Conservation (phyloP, 208 protist genomes). For the Leishmania arabica region DNA sequence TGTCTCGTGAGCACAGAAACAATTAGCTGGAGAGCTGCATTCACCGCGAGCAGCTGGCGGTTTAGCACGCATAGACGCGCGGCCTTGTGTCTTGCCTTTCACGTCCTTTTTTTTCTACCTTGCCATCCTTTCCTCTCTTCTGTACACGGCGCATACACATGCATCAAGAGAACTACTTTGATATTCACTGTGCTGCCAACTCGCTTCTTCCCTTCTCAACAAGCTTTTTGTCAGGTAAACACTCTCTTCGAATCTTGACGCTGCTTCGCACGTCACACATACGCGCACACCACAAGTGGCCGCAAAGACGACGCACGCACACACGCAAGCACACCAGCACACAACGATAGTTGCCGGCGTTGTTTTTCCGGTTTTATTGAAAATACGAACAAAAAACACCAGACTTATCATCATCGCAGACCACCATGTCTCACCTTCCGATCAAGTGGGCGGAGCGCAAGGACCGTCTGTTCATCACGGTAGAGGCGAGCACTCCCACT, state of each 20-base stretch:
- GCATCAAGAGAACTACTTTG: background rate
- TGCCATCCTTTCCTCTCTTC: background rate
- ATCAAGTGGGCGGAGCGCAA: slow-evolving; percentile 92
- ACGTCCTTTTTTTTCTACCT: background rate
- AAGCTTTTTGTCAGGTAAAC: background rate
- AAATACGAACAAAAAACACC: background rate
- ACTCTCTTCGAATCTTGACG: background rate
- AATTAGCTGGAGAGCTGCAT: background rate
- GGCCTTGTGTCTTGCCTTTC: slow-evolving; percentile 2
- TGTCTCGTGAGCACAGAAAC: background rate
- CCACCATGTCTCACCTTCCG: slow-evolving; percentile 74
- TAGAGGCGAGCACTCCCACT: slow-evolving; percentile 72
- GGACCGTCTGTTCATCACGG: slow-evolving; percentile 88
- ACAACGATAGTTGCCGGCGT: background rate
- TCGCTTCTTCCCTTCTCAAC: background rate
- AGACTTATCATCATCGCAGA: background rate
- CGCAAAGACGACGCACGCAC: background rate
- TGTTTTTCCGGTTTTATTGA: background rate
- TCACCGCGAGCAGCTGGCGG: background rate
- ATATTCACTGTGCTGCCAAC: background rate
- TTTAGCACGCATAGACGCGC: background rate
- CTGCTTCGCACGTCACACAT: background rate
- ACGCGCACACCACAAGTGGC: background rate
- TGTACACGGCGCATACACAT: background rate
- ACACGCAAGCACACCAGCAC: background rate